Evolutionary conservation across 148 eudicot genomes (phyloP), one percentile per base, ranked within the genome.

Genomic region (Fallopia convolvulus): DNA sequence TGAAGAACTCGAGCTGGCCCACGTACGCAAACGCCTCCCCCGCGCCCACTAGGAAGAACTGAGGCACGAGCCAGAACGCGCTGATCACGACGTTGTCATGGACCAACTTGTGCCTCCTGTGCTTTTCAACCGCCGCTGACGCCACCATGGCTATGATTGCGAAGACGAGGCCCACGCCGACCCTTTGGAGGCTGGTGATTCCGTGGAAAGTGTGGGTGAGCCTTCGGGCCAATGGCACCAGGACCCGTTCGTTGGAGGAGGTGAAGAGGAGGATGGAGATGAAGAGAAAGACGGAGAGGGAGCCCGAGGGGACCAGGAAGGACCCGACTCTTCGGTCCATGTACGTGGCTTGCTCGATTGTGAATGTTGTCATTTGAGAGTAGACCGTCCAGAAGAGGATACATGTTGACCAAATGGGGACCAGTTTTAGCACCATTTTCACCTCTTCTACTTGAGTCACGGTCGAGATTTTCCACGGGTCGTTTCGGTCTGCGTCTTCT

Each of bases 341-440:
- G 87, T 88, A 89, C 33, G 97, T 93, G 53, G 98, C 99, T 88
- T 96, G 99, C 77, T 93, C 98, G 21, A 93, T 85, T 60, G 93
- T 93, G 93, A 96, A 96, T 61, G 99, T 96, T 49, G 91, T 96
- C 99, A 96, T 96, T 77, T 96, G 97, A 23, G 99, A 96, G 89
- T 96, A 96, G 47, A 90, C 86, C 63, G 99, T 96, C 99, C 99
- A 96, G 76, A 96, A 96, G 70, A 93, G 88, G 76, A 96, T 96
- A 41, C 88, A 91, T 10, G 99, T 96, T 9, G 97, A 88, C 99
- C 99, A 96, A 73, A 96, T 87, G 2, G 98, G 99, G 63, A 96
- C 63, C 17, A 96, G 93, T 78, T 85, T 93, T 58, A 90, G 70
- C 32, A 93, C 99, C 94, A 96, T 83, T 83, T 96, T 96, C 71